Percentiles rank a stretch among this genome's conserved stretches.
phyloP scores from a whole-genome alignment of 164 flowering plant genomes.

The Magnolia kwangsiensis region DNA sequence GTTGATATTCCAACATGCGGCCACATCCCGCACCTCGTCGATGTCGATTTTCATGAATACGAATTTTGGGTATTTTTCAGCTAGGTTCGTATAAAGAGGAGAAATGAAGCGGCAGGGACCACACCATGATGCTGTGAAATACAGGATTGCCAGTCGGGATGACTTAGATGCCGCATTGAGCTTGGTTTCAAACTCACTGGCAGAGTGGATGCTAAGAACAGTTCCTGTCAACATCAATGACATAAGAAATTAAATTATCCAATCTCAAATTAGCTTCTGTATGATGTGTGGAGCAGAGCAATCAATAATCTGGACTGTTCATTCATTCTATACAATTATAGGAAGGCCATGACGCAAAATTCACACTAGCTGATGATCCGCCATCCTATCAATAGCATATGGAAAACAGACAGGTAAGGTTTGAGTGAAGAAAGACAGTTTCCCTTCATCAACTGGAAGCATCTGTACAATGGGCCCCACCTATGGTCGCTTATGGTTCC shows the following conservation, averaged over 20 bases:
- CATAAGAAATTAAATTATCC: not conserved
- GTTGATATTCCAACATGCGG: conserved; percentile 56
- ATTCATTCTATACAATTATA: not conserved
- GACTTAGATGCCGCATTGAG: conserved; percentile 48
- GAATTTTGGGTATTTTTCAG: conserved; percentile 48
- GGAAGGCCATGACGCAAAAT: too few species aligned
- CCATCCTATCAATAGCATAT: too few species aligned
- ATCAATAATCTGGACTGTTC: not conserved
- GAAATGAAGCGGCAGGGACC: conserved; percentile 73
- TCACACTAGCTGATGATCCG: too few species aligned
- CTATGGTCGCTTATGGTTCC: too few species aligned
- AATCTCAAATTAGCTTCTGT: not conserved
- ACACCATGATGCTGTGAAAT: conserved; percentile 86
- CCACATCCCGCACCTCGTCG: conserved; percentile 59
- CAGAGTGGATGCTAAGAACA: conserved; percentile 52
- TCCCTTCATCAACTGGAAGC: too few species aligned
- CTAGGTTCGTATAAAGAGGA: conserved; percentile 52
- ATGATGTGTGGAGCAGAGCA: not conserved
- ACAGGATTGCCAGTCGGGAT: conserved; percentile 49
- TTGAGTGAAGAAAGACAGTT: too few species aligned
- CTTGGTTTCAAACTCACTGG: conserved; percentile 48
- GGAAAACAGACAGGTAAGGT: too few species aligned
- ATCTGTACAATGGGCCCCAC: too few species aligned
- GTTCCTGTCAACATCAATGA: conserved; percentile 38
- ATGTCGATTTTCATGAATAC: conserved; percentile 71